Base-by-base conservation (phyloP, 345 rosid species). In the Euphorbia pulcherrima region DNA sequence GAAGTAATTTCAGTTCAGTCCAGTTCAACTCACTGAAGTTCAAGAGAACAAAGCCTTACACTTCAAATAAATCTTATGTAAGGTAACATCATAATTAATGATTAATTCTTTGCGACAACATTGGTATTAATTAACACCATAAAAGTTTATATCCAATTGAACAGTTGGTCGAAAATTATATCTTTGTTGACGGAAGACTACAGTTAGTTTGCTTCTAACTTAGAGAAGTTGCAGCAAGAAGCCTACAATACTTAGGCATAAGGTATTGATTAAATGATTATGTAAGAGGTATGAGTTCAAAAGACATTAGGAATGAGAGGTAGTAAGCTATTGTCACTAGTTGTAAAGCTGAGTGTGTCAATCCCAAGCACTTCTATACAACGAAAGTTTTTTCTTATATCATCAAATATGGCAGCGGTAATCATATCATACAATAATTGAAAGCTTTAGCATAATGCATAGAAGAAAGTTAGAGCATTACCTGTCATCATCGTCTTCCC, bases 401-500 rank as follows among this genome's bases (percentile, higher is more conserved):
- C 30, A 5, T 51, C 29, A 17, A 28, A 14, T 6, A 23, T 13
- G 44, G n/a, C 3, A 41, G 44, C 5, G 11, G 1, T 62, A 7
- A 23, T 33, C 3, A 1, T 33, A 60, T 35, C 11, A 13, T 6
- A 17, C 2, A 58, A 16, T 16, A 28, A 60, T 60, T 6, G 16
- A 41, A 70, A 61, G 18, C 23, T 35, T 50, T 39, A 29, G 40
- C 27, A 14, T 5, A 60, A 67, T 18, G 37, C 21, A 60, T 7
- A 21, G 6, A 46, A 50, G 11, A 55, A 39, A 35, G 21, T 13
- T 10, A 29, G n/a, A 39, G 41, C 33, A 54, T 46, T 77, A 92
- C 92, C 98, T 76, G 29, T 91, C 96, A 52, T 94, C 99, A 18
- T 88, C 92, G 56, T 94, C 97, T 79, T 94, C 97, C 99, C 97